These are phyloP conservation scores for Shiraia bambusicola DNA, from an alignment of 2,329 filamentous ascomycete species.

Conservation along the genomic window DNA sequence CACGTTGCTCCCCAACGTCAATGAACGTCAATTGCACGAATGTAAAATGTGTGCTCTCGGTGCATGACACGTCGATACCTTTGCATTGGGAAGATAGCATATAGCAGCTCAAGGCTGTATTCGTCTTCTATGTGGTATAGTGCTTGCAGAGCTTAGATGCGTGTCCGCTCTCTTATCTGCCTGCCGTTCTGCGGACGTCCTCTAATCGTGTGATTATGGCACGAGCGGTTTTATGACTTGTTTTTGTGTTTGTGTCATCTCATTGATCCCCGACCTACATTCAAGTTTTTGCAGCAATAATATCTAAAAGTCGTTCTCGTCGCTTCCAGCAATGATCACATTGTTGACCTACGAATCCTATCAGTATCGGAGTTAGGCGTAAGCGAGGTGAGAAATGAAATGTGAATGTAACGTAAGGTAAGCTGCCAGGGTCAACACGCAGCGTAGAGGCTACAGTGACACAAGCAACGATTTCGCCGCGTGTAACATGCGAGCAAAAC, in stretches of 20 bases:
- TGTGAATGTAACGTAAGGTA: conserved; percentile 1
- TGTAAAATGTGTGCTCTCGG: no score
- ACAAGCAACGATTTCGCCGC: conserved; percentile 11
- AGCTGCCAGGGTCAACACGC: neutral
- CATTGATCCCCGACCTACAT: conserved; percentile 1
- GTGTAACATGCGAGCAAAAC: conserved; percentile 22
- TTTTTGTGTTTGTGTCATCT: neutral
- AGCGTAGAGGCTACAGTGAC: neutral
- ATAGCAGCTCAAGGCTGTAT: no score
- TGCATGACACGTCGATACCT: no score
- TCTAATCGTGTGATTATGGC: no score
- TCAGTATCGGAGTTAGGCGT: conserved; percentile 15
- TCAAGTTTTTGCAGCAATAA: conserved; percentile 1
- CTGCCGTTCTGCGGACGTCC: no score
- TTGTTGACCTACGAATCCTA: conserved; percentile 66
- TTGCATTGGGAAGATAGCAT: no score
- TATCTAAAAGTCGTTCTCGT: conserved; percentile 79
- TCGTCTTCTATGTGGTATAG: no score
- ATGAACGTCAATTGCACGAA: no score
- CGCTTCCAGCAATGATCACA: conserved; percentile 85
- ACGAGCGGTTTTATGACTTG: no score
- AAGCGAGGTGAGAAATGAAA: neutral
- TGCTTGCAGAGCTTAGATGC: no score
- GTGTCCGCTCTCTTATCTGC: no score
- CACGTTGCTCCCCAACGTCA: no score